phyloP scores from a whole-genome alignment of 805 yeast genomes.

The Saccharomycopsis fermentans region DNA sequence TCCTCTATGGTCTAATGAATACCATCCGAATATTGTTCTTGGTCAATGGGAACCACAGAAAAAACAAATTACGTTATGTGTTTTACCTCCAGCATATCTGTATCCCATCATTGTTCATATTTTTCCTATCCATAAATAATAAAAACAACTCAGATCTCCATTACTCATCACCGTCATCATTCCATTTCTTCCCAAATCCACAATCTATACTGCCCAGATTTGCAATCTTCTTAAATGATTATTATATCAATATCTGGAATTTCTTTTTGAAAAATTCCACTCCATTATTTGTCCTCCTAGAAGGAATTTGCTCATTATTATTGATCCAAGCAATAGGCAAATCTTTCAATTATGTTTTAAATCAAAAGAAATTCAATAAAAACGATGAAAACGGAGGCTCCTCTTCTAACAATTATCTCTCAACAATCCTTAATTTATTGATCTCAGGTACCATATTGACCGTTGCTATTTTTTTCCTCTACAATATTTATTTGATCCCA shows the following conservation, averaged over 20 bases:
- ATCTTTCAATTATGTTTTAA: slow-evolving; percentile 58
- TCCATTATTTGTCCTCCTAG: slow-evolving; percentile 78
- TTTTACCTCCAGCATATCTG: slow-evolving; percentile 77
- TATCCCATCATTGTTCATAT: slow-evolving; percentile 70
- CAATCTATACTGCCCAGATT: slow-evolving; percentile 8
- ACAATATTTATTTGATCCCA: slow-evolving; percentile 74
- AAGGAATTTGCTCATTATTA: slow-evolving; percentile 85
- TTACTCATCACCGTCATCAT: neutral
- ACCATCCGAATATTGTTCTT: slow-evolving; percentile 49
- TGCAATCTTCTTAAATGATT: slow-evolving; percentile 21
- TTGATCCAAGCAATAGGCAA: slow-evolving; percentile 92
- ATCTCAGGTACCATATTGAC: slow-evolving; percentile 69
- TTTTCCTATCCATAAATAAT: slow-evolving; percentile 35
- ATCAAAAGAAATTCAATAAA: slow-evolving; percentile 9
- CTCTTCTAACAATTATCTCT: slow-evolving; percentile 1
- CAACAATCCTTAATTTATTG: slow-evolving; percentile 46
- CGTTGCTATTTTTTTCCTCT: slow-evolving; percentile 64
- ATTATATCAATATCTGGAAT: slow-evolving; percentile 51
- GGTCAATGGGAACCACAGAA: slow-evolving; percentile 17
- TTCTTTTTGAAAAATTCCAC: slow-evolving; percentile 67
- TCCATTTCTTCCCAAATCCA: slow-evolving; percentile 1
- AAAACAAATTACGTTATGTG: slow-evolving; percentile 28
- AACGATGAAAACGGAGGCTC: slow-evolving; percentile 5
- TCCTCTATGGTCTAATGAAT: slow-evolving; percentile 62
- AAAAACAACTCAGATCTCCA: neutral